Conservation (phyloP, 441 rosid species). For the Jatropha multifida region DNA sequence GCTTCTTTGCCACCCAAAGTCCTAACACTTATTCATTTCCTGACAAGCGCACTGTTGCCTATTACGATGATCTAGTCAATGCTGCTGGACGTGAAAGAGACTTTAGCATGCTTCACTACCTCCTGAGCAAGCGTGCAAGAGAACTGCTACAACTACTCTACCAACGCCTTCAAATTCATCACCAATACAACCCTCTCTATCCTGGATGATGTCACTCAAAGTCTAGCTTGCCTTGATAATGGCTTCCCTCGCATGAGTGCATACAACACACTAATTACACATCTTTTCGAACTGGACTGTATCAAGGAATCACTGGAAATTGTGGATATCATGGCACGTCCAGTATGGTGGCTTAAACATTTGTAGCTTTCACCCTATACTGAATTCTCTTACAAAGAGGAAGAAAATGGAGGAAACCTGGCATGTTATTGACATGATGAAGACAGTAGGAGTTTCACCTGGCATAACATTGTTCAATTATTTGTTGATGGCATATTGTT, state of each 20-base stretch:
- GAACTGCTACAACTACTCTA: constrained; percentile 63
- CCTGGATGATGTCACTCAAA: constrained; percentile 42
- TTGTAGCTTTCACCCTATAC: constrained; percentile 50
- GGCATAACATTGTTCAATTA: constrained; percentile 56
- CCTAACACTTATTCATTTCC: constrained; percentile 24
- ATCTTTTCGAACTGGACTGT: constrained; percentile 52
- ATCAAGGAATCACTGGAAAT: constrained; percentile 43
- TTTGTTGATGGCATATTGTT: constrained; percentile 49
- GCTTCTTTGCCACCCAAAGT: constrained; percentile 27
- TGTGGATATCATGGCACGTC: constrained; percentile 37
- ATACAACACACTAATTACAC: constrained; percentile 55
- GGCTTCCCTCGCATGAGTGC: constrained; percentile 58
- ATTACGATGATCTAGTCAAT: constrained; percentile 54
- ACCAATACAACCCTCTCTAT: constrained; percentile 45
- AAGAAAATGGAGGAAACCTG: constrained; percentile 48
- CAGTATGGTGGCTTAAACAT: constrained; percentile 35
- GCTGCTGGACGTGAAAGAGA: constrained; percentile 52
- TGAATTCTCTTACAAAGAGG: constrained; percentile 41
- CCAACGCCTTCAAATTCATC: constrained; percentile 69
- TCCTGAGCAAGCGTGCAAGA: constrained; percentile 54
- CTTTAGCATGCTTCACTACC: constrained; percentile 46
- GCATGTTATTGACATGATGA: constrained; percentile 48
- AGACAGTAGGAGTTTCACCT: constrained; percentile 28
- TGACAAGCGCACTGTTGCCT: constrained; percentile 44
- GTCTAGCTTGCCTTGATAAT: constrained; percentile 46